Evolutionary conservation across 805 yeast genomes (phyloP).

Genomic region (Pichia cabralensis): DNA sequence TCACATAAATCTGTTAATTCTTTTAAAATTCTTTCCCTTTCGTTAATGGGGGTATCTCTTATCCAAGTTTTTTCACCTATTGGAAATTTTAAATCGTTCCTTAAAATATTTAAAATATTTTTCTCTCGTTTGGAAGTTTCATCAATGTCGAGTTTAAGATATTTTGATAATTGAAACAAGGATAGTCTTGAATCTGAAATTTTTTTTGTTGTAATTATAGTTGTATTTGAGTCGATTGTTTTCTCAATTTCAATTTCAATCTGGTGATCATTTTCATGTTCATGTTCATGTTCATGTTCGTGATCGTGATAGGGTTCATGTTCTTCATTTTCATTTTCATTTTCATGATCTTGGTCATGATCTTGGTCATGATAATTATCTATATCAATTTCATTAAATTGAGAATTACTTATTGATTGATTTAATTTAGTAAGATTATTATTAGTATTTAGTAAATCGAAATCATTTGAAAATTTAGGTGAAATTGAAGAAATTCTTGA

Average conservation of each 20-base stretch:
- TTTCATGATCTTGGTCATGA: no score
- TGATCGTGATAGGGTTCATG: background rate
- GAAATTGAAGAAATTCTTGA: no score
- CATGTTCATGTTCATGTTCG: background rate
- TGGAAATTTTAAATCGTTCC: slow-evolving; percentile 53
- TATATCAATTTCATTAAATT: background rate
- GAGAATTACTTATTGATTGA: background rate
- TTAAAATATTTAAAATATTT: slow-evolving; percentile 41
- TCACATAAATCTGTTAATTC: slow-evolving; percentile 39
- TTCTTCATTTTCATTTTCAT: background rate
- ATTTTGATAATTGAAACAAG: slow-evolving; percentile 42
- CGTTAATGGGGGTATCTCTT: slow-evolving; percentile 54
- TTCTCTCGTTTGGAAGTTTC: slow-evolving; percentile 50
- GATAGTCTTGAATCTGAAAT: slow-evolving; percentile 46
- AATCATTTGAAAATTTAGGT: no score
- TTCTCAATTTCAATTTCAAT: no score
- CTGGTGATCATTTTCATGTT: slow-evolving; percentile 1
- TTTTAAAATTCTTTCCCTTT: slow-evolving; percentile 39
- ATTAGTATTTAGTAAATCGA: no score
- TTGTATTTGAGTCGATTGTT: background rate
- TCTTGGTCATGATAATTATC: no score
- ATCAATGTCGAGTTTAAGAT: slow-evolving; percentile 38
- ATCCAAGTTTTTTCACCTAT: slow-evolving; percentile 80
- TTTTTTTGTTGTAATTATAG: slow-evolving; percentile 11
- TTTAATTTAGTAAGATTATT: no score